A percentile compares a stretch with the other conserved stretches of the same genome.
Conservation (phyloP, 352 stramenopile genomes). For the Blastocystis sp. region DNA sequence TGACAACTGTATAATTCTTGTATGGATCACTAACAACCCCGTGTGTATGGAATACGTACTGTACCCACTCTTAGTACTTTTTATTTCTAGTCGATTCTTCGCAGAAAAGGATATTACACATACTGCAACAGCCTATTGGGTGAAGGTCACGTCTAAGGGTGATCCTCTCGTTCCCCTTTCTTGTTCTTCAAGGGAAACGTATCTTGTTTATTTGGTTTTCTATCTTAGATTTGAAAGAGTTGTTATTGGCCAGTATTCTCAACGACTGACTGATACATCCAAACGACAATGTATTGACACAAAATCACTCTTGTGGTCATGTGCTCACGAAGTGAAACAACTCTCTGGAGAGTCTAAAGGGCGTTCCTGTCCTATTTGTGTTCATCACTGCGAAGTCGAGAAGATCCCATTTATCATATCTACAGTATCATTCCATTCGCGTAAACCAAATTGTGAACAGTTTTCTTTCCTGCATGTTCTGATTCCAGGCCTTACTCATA, state of each 20-base stretch:
- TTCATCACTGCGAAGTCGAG: neutral
- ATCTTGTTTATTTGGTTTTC: neutral
- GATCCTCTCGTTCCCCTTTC: constrained; percentile 34
- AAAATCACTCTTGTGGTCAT: neutral
- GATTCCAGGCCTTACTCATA: neutral
- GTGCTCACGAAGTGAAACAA: constrained; percentile 23
- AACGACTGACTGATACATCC: neutral
- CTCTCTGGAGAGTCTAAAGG: constrained; percentile 16
- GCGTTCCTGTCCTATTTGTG: neutral
- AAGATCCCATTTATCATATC: constrained; percentile 31
- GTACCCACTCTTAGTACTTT: neutral
- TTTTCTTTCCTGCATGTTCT: constrained; percentile 15
- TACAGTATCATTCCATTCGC: constrained; percentile 39
- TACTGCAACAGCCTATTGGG: constrained; percentile 33
- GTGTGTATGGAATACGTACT: constrained; percentile 10
- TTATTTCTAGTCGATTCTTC: constrained; percentile 32
- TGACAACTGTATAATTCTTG: constrained; percentile 48
- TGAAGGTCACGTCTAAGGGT: constrained; percentile 15
- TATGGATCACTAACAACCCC: constrained; percentile 55
- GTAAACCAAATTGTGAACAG: constrained; percentile 46
- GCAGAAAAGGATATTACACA: constrained; percentile 10
- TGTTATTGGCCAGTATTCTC: neutral
- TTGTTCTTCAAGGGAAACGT: constrained; percentile 39
- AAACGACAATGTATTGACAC: neutral
- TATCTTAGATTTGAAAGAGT: constrained; percentile 20